Percentiles rank a stretch among this genome's conserved stretches.
These are phyloP conservation scores for Leavenworthia alabamica DNA, from an alignment of 345 rosid species.

Conservation along the genomic window DNA sequence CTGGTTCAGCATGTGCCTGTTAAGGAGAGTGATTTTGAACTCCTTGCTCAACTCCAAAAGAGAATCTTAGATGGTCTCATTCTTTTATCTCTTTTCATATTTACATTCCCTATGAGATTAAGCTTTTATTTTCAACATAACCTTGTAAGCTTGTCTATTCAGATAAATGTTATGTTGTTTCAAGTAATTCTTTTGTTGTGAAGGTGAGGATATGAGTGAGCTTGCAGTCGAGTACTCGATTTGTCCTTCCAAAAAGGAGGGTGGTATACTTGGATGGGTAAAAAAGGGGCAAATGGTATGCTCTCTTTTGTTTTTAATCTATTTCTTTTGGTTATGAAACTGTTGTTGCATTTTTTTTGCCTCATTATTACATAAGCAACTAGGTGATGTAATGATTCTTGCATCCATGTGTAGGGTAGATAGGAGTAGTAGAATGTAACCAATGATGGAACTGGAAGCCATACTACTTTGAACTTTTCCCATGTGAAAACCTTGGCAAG, in stretches of 20 bases:
- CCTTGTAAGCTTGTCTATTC: neutral
- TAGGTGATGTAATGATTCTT: conserved; percentile 1
- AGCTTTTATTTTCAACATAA: no score
- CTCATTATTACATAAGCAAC: neutral
- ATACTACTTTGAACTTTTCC: neutral
- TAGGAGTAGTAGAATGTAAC: conserved; percentile 2
- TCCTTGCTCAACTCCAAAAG: conserved; percentile 51
- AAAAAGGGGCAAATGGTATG: conserved; percentile 81
- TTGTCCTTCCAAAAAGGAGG: conserved; percentile 80
- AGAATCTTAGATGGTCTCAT: conserved; percentile 49
- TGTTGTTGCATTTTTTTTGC: conserved; percentile 8
- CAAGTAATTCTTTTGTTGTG: conserved; percentile 18
- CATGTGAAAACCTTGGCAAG: neutral
- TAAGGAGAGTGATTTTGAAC: conserved; percentile 57
- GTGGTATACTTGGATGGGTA: conserved; percentile 95
- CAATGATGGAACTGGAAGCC: neutral
- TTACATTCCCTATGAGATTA: neutral
- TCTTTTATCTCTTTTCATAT: neutral
- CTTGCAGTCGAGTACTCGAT: conserved; percentile 76
- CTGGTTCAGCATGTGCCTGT: conserved; percentile 86
- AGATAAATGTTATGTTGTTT: neutral
- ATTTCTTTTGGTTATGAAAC: neutral
- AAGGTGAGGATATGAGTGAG: conserved; percentile 90
- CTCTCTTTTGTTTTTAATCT: neutral
- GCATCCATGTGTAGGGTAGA: no score